Evolutionary conservation across 2,329 filamentous ascomycete species (phyloP), one percentile per base, ranked within the genome.

Genomic region (Trichocomaceae sp.): DNA sequence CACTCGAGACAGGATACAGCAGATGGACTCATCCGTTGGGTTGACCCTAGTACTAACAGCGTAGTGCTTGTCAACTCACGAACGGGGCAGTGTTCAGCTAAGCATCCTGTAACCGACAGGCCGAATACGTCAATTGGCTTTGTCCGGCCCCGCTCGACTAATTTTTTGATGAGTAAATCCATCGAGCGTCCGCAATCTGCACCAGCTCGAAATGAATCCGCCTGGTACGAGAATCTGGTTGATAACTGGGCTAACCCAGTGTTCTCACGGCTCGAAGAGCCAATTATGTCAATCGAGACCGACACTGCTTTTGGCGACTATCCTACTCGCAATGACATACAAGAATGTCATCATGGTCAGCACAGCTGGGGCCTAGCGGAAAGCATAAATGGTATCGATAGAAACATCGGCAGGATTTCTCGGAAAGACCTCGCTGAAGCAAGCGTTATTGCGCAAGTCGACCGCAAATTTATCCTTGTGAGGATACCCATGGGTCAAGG

Each of bases 381-480:
- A 12, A 12, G 7, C n/a, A 17, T 15, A 26, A 41, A 35, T 31
- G 19, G 13, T 15, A 9, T 39, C 22, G 44, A 69, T 64, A 58
- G 63, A 53, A 64, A 63, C 58, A 64, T 58, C 31, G 67, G 66
- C 4, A 72, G 64, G 55, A 59, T 96, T 1, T 87, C 84, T 0
- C 88, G 84, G 60, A 64, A 74, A 4, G 79, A 78, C 0, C 73
- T 96, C 8, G 66, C 69, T 1, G 65, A 71, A 7, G 87, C 88
- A 0, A 72, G 80, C 48, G 76, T 96, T 0, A 79, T 99, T 42
- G 79, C 84, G 0, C 93, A 99, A 64, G 86, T 99, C 1, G 92
- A 97, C 67, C 78, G 76, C 13, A 99, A 99, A 68, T 99, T 95
- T 66, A 86, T 99, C 15, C 72, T 99, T 0, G 76, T 84, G 20